Conservation (phyloP, 331 rosid genomes). For the Telfairia occidentalis region DNA sequence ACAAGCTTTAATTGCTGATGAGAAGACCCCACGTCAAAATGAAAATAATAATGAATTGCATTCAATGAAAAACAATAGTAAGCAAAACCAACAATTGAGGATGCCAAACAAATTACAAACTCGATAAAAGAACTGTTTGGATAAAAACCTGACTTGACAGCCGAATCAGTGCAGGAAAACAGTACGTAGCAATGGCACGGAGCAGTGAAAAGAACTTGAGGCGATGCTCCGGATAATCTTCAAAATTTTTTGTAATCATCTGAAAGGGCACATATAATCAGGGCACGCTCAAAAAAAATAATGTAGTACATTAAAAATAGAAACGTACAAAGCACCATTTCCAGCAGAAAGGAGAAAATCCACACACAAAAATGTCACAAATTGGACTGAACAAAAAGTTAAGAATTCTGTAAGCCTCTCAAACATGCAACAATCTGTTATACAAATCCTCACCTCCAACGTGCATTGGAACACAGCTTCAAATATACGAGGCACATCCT, state of each 20-base stretch:
- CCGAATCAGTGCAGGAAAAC: slow-evolving; percentile 73
- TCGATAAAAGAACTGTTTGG: neutral
- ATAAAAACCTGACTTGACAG: slow-evolving; percentile 69
- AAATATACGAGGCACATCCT: slow-evolving; percentile 82
- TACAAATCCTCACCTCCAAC: slow-evolving; percentile 49
- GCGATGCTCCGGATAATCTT: slow-evolving; percentile 95
- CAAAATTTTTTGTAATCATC: slow-evolving; percentile 90
- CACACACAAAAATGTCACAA: neutral
- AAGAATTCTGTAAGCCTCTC: neutral
- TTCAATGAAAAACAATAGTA: neutral
- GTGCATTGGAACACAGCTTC: slow-evolving; percentile 98
- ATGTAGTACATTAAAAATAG: neutral
- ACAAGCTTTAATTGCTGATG: slow-evolving; percentile 90
- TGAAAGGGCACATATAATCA: slow-evolving; percentile 15
- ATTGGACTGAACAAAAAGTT: neutral
- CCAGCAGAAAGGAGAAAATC: neutral
- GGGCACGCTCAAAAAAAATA: slow-evolving; percentile 3
- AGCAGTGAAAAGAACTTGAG: slow-evolving; percentile 85
- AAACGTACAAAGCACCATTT: neutral
- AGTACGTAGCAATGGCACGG: slow-evolving; percentile 75
- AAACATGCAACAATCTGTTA: neutral
- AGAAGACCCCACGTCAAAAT: slow-evolving; percentile 10
- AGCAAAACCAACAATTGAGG: neutral
- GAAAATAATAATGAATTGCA: neutral
- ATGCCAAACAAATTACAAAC: neutral